Evolutionary conservation across 768 basidiomycete genomes (phyloP).

Genomic region (Termitomyces bulborhizus): DNA sequence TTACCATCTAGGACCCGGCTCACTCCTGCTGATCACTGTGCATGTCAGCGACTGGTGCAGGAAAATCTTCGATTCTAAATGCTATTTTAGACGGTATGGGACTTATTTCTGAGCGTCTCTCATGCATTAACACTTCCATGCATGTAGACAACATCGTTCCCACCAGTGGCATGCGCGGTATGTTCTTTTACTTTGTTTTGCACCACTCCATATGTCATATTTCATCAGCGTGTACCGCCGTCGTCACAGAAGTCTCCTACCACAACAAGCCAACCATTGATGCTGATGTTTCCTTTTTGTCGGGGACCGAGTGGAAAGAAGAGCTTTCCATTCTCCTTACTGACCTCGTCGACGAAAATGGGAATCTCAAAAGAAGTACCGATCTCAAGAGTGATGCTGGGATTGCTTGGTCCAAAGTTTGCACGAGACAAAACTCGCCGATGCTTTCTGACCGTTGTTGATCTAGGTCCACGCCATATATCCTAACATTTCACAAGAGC

Average conservation of each 20-base stretch:
- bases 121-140: background rate
- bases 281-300: slow-evolving; percentile 54
- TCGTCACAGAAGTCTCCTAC: slow-evolving; percentile 56
- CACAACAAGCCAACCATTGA: slow-evolving; percentile 50
- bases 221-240: slow-evolving; percentile 53
- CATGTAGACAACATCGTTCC: slow-evolving; percentile 50
- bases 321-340: slow-evolving; percentile 49
- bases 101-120: background rate
- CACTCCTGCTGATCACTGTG: background rate
- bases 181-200: slow-evolving; percentile 1
- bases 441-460: background rate
- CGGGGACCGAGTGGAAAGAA: slow-evolving; percentile 48
- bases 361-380: slow-evolving; percentile 42
- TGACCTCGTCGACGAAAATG: slow-evolving; percentile 57
- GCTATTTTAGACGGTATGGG: slow-evolving; percentile 50
- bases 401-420: slow-evolving; percentile 55
- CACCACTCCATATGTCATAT: background rate
- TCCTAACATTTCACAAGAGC: slow-evolving; percentile 42
- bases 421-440: background rate
- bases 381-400: slow-evolving; percentile 57
- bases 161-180: slow-evolving; percentile 61
- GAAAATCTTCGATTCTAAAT: slow-evolving; percentile 57
- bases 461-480: slow-evolving; percentile 56
- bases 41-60: slow-evolving; percentile 48
- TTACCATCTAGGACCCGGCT: background rate